phyloP scores from a whole-genome alignment of 495 filamentous ascomycete species.

The Aeminium ludgeri region DNA sequence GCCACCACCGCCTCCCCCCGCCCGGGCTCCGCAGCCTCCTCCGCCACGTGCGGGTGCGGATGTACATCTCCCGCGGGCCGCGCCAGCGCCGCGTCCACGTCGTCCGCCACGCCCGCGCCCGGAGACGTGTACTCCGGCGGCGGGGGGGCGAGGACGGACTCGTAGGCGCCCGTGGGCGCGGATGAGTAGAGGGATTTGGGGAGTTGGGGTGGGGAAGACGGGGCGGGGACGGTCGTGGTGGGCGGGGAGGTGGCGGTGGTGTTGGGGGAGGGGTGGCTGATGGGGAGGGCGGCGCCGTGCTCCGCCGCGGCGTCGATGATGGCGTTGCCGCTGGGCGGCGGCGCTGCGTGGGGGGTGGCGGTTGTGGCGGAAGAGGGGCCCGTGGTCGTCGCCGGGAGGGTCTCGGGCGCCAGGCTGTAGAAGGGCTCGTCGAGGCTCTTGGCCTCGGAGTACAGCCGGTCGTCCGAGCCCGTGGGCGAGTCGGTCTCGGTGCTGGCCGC shows the following conservation, averaged over 20 bases:
- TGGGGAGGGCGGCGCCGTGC: neutral
- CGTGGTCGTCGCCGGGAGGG: too few species aligned
- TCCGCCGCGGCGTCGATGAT: slow-evolving; percentile 7
- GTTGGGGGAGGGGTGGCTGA: neutral
- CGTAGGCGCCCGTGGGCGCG: neutral
- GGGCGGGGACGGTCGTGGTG: slow-evolving; percentile 2
- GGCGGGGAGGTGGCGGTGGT: neutral
- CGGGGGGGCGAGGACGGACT: too few species aligned
- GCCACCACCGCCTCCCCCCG: slow-evolving; percentile 18
- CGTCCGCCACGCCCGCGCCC: too few species aligned
- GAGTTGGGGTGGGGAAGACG: slow-evolving; percentile 7
- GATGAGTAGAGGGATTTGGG: slow-evolving; percentile 3
- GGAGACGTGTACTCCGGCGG: too few species aligned
- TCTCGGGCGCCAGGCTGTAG: too few species aligned
- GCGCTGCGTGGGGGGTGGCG: too few species aligned
- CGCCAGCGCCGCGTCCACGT: slow-evolving; percentile 15
- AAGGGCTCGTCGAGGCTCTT: neutral
- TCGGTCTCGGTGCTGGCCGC: too few species aligned
- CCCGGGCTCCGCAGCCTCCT: slow-evolving; percentile 14
- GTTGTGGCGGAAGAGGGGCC: too few species aligned
- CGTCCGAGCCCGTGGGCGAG: too few species aligned
- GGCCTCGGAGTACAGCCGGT: too few species aligned
- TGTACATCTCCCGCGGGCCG: slow-evolving; percentile 14
- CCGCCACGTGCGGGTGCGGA: slow-evolving; percentile 15
- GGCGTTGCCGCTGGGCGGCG: too few species aligned